phyloP scores from a whole-genome alignment of 129 eudicot species.

The Flaveria brownii region DNA sequence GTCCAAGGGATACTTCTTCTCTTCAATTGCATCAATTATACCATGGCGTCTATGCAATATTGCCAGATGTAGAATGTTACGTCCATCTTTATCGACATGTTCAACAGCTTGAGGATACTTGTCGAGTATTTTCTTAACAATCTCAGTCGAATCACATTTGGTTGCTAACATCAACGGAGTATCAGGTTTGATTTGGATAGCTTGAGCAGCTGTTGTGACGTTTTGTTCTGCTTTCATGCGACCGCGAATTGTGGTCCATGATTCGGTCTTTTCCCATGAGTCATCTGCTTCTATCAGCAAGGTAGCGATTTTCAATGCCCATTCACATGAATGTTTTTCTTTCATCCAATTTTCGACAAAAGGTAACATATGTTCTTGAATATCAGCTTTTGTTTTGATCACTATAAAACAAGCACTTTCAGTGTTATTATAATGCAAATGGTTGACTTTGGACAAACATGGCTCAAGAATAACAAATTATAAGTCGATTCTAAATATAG shows the following conservation, averaged over 20 bases:
- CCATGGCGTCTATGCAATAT: conserved; percentile 23
- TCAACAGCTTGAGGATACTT: conserved; percentile 43
- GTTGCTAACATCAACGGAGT: conserved; percentile 50
- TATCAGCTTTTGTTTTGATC: neutral
- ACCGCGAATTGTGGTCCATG: conserved; percentile 7
- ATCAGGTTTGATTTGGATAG: neutral
- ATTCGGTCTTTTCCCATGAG: conserved; percentile 25
- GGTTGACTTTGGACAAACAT: neutral
- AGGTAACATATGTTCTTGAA: neutral
- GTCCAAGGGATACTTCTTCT: conserved; percentile 30
- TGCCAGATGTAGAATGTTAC: conserved; percentile 42
- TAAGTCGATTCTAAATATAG: neutral
- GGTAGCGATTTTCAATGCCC: conserved; percentile 26
- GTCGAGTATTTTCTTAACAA: conserved; percentile 27
- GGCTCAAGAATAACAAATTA: neutral
- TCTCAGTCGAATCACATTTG: conserved; percentile 34
- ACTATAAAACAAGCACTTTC: neutral
- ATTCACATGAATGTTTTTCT: conserved; percentile 29
- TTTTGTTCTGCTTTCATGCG: neutral
- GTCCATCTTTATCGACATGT: conserved; percentile 33
- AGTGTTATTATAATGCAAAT: neutral
- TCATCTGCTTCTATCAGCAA: conserved; percentile 35
- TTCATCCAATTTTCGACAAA: neutral
- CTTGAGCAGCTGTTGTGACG: neutral
- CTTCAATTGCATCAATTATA: conserved; percentile 29